These are phyloP conservation scores for Solanum peruvianum DNA, from an alignment of 257 asterid species.

Conservation along the genomic window DNA sequence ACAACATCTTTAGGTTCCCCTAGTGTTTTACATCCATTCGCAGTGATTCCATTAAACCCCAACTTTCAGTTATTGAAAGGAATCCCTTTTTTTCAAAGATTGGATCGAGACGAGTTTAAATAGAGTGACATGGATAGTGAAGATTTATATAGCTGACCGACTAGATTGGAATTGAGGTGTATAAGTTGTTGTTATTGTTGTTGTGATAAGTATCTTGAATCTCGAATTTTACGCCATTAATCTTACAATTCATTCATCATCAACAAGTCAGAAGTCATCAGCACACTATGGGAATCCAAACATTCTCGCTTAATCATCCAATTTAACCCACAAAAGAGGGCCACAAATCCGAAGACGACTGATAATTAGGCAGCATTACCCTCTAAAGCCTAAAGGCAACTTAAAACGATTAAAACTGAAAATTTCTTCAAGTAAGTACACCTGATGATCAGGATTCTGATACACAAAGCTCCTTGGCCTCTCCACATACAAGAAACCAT, in stretches of 20 bases:
- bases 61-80: neutral
- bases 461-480: slow-evolving; percentile 88
- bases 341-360: neutral
- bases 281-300: neutral
- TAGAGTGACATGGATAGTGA: neutral
- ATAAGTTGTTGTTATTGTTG: too few species aligned
- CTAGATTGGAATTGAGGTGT: neutral
- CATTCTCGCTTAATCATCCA: neutral
- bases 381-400: neutral
- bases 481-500: slow-evolving; percentile 53
- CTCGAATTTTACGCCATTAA: neutral
- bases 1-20: neutral
- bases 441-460: slow-evolving; percentile 99
- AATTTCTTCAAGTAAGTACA: neutral
- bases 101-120: neutral
- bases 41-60: neutral
- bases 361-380: neutral
- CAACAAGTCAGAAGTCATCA: neutral
- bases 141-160: neutral
- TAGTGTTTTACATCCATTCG: neutral
- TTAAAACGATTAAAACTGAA: neutral
- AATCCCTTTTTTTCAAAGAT: neutral
- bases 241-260: neutral
- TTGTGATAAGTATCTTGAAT: neutral
- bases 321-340: neutral